Percentiles rank a stretch among this genome's conserved stretches.
phyloP scores from a whole-genome alignment of 2,329 filamentous ascomycete species.

The Pestalotiopsis sp. region DNA sequence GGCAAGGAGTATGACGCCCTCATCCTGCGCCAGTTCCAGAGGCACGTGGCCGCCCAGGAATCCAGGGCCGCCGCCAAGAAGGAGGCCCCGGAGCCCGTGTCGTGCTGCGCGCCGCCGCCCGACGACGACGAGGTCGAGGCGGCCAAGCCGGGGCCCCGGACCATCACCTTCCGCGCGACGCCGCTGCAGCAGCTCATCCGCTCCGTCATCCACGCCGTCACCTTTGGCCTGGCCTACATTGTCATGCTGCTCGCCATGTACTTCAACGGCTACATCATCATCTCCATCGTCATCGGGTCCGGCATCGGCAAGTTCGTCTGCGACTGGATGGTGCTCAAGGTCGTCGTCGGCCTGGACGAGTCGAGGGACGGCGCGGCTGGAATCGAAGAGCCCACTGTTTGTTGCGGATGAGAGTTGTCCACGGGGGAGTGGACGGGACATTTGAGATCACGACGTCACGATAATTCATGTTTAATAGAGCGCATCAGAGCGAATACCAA shows the following conservation, averaged over 20 bases:
- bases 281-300: conserved; percentile 48
- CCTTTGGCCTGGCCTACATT: conserved; percentile 46
- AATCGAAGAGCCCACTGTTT: conserved; percentile 49
- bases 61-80: conserved; percentile 16
- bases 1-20: conserved; percentile 45
- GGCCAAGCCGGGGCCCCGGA: conserved; percentile 13
- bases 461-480: background rate
- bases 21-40: conserved; percentile 41
- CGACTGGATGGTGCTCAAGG: conserved; percentile 51
- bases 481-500: background rate
- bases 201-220: conserved; percentile 39
- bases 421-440: background rate
- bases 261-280: conserved; percentile 48
- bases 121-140: conserved; percentile 11
- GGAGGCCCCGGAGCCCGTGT: background rate
- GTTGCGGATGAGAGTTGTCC: conserved; percentile 39
- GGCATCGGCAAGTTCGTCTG: conserved; percentile 56
- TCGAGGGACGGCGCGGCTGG: conserved; percentile 29
- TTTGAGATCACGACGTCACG: background rate
- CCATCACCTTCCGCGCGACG: conserved; percentile 39
- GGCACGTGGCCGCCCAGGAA: conserved; percentile 32
- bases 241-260: conserved; percentile 49
- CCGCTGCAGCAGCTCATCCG: conserved; percentile 43
- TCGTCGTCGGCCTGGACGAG: conserved; percentile 33
- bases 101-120: conserved; percentile 18